These are phyloP conservation scores for Leucaena leucocephala DNA, from an alignment of 306 rosid genomes.

Conservation along the genomic window DNA sequence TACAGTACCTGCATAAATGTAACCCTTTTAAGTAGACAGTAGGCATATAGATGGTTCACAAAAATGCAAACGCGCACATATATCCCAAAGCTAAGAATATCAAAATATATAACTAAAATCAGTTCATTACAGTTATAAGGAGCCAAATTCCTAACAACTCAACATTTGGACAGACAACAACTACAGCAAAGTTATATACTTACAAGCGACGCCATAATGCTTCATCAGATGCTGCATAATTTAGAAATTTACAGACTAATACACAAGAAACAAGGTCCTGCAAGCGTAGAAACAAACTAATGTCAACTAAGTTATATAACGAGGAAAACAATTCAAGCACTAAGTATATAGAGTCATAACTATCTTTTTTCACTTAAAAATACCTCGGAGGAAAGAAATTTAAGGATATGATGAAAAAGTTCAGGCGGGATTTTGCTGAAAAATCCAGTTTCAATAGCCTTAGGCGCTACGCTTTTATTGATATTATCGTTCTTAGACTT, in stretches of 20 bases:
- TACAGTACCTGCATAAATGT: constrained; percentile 64
- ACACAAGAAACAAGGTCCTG: constrained; percentile 91
- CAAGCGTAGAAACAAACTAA: constrained; percentile 25
- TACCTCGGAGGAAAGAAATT: constrained; percentile 91
- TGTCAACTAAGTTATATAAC: constrained; percentile 28
- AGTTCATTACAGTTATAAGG: not conserved
- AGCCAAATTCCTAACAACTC: constrained; percentile 11
- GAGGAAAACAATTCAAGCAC: not conserved
- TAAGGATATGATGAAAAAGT: constrained; percentile 79
- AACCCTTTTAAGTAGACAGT: constrained; percentile 4
- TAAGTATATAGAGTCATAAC: not conserved
- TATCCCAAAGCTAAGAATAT: constrained; percentile 27
- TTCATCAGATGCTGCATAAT: constrained; percentile 86
- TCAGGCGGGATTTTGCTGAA: constrained; percentile 82
- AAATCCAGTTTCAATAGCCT: constrained; percentile 69
- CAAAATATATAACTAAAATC: constrained; percentile 3
- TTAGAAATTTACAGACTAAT: constrained; percentile 80
- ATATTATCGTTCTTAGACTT: constrained; percentile 31
- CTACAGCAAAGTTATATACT: constrained; percentile 39
- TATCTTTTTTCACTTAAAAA: not conserved
- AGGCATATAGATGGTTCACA: constrained; percentile 21
- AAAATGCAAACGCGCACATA: not conserved
- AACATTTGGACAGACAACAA: constrained; percentile 24
- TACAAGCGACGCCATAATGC: constrained; percentile 93
- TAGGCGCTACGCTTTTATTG: constrained; percentile 32